Base-by-base conservation (phyloP, 805 yeast species). In the Candida tammaniensis region DNA sequence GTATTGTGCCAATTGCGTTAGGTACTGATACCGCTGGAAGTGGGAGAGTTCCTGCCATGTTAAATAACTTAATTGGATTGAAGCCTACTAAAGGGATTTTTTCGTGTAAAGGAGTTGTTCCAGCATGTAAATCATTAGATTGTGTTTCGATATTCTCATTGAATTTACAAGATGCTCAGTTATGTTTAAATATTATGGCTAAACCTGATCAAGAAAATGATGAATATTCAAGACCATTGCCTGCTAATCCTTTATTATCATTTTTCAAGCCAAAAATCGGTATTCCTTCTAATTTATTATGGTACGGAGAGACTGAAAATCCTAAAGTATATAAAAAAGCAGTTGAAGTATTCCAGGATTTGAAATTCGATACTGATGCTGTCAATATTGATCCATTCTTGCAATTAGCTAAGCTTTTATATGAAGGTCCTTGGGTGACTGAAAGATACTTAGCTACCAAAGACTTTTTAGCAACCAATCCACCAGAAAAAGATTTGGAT, bases 1-100 rank as follows among this genome's bases (percentile, higher is more conserved):
- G 98, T 39, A 68, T 80, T 30, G 96, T 86, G 12, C 96, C 98
- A 21, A 52, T 91, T 31, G 74, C 96, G 1, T 69, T 91, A 48
- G 97, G 97, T 23, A 93, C 98, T 5, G 98, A 91, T 56, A 91
- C 98, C 23, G 98, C 98, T 7, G 98, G 98, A 15, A 86, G 96
- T 5, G 97, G 97, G 26, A 77, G 98, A 52, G 98, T 91, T 20
- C 98, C 98, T 17, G 98, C 98, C 17, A 91, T 88, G 19, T 70
- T 91, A 46, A 91, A 91, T 72, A 93, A 93, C 60, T 64, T 88
- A 48, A 75, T 91, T 44, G 98, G 98, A 14, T 74, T 93, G 46
- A 91, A 91, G 61, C 98, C 98, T 24, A 81, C 97, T 1, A 78
- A 79, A 42, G 98, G 98, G 36, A 78, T 78, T 1, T 81, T 91